A percentile compares a stretch with the other conserved stretches of the same genome.
Conservation (phyloP, 768 basidiomycete species). For the Pulveroboletus frians region DNA sequence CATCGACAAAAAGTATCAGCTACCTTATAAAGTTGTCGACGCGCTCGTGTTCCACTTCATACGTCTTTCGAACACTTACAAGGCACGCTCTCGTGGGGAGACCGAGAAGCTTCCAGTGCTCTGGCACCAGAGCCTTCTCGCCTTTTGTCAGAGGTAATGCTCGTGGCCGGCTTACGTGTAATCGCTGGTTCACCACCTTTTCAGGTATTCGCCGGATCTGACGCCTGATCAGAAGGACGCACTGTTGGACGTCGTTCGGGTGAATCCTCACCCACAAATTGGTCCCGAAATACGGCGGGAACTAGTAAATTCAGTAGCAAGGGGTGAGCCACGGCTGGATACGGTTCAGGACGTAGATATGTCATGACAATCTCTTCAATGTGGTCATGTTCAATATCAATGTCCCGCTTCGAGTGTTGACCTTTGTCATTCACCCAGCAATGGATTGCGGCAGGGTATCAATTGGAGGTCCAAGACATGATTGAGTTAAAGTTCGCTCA, state of each 20-base stretch:
- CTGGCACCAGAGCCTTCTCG: constrained; percentile 96
- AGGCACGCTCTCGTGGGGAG: constrained; percentile 63
- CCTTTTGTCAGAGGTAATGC: constrained; percentile 83
- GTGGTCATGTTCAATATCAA: not conserved
- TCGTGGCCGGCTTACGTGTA: not conserved
- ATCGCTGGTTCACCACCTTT: not conserved
- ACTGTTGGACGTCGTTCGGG: constrained; percentile 86
- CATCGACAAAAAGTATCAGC: constrained; percentile 94
- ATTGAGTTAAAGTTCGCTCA: too few relatives aligned
- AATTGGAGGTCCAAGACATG: not conserved
- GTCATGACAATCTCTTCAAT: constrained; percentile 32
- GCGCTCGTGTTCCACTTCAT: constrained; percentile 98
- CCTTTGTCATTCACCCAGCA: not conserved
- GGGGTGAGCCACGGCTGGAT: constrained; percentile 72
- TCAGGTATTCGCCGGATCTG: constrained; percentile 87
- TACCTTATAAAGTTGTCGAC: constrained; percentile 97
- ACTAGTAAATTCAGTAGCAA: constrained; percentile 76
- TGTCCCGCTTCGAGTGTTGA: not conserved
- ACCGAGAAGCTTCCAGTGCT: constrained; percentile 86
- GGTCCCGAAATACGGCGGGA: constrained; percentile 87
- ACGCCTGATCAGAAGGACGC: constrained; percentile 98
- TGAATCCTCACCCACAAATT: constrained; percentile 82
- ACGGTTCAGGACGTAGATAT: constrained; percentile 64
- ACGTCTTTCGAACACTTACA: constrained; percentile 88
- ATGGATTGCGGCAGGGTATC: not conserved